Evolutionary conservation across 768 basidiomycete genomes (phyloP).

Genomic region (Xanthoconium purpureum): DNA sequence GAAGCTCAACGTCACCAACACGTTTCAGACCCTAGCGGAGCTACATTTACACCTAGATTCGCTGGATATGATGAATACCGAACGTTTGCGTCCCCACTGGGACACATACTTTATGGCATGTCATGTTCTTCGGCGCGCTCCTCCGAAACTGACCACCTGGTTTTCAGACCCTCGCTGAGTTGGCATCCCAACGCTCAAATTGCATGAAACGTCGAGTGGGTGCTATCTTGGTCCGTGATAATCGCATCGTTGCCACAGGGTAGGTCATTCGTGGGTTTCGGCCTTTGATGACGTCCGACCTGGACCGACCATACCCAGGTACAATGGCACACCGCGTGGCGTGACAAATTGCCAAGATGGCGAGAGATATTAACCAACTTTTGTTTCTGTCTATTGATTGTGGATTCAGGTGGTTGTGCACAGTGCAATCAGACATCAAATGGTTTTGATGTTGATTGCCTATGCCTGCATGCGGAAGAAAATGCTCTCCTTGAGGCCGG

Average conservation of each 20-base stretch:
- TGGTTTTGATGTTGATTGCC: slow-evolving; percentile 64
- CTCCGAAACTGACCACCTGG: slow-evolving; percentile 2
- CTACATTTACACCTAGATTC: slow-evolving; percentile 63
- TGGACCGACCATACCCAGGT: slow-evolving; percentile 42
- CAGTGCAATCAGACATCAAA: slow-evolving; percentile 64
- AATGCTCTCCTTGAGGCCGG: slow-evolving; percentile 95
- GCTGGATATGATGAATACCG: slow-evolving; percentile 65
- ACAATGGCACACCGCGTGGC: slow-evolving; percentile 95
- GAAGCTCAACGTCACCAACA: slow-evolving; percentile 60
- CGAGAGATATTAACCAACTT: background rate
- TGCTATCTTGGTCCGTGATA: slow-evolving; percentile 84
- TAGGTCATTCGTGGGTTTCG: slow-evolving; percentile 30
- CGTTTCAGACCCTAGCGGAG: slow-evolving; percentile 51
- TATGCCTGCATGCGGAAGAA: slow-evolving; percentile 97
- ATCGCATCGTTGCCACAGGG: slow-evolving; percentile 79
- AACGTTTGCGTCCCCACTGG: slow-evolving; percentile 86
- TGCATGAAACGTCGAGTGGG: slow-evolving; percentile 98
- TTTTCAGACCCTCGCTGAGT: slow-evolving; percentile 75
- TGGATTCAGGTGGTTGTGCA: slow-evolving; percentile 82
- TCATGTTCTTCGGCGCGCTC: background rate
- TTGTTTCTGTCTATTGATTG: slow-evolving; percentile 41
- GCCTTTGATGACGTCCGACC: background rate
- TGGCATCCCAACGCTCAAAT: slow-evolving; percentile 87
- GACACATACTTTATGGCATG: slow-evolving; percentile 96
- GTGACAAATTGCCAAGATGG: slow-evolving; percentile 74